Evolutionary conservation across 2,329 filamentous ascomycete genomes (phyloP).

Genomic region (Colletotrichum trifolii): DNA sequence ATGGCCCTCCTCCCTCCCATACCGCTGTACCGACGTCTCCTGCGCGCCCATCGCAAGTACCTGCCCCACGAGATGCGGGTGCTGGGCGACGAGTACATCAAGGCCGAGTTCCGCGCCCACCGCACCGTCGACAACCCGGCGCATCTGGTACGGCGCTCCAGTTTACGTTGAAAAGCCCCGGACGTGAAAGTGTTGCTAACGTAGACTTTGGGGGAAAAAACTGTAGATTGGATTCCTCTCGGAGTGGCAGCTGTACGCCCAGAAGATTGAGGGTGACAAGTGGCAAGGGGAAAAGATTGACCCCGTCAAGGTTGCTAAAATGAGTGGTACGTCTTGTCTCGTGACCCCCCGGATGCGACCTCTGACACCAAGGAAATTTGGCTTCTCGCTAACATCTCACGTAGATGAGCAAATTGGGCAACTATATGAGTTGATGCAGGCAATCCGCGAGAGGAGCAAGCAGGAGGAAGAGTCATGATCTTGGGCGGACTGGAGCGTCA

Average conservation of each 20-base stretch:
- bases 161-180: too few relatives aligned
- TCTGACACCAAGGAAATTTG: too few relatives aligned
- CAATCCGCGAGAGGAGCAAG: constrained; percentile 66
- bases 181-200: too few relatives aligned
- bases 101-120: constrained; percentile 90
- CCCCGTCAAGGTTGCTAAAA: constrained; percentile 84
- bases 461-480: constrained; percentile 41
- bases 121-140: constrained; percentile 87
- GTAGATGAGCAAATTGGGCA: constrained; percentile 93
- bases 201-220: too few relatives aligned
- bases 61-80: constrained; percentile 80
- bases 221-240: constrained; percentile 90
- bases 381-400: background rate
- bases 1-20: constrained; percentile 87
- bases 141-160: constrained; percentile 75
- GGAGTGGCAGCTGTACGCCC: constrained; percentile 96
- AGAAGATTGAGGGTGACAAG: constrained; percentile 86
- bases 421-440: constrained; percentile 92
- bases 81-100: constrained; percentile 92
- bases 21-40: constrained; percentile 86
- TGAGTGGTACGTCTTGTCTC: constrained; percentile 78
- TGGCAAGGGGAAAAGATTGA: constrained; percentile 92
- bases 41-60: constrained; percentile 86
- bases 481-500: background rate
- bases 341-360: background rate